Evolutionary conservation across 2,329 filamentous ascomycete genomes (phyloP).

Genomic region (Monilinia vaccinii-corymbosi): DNA sequence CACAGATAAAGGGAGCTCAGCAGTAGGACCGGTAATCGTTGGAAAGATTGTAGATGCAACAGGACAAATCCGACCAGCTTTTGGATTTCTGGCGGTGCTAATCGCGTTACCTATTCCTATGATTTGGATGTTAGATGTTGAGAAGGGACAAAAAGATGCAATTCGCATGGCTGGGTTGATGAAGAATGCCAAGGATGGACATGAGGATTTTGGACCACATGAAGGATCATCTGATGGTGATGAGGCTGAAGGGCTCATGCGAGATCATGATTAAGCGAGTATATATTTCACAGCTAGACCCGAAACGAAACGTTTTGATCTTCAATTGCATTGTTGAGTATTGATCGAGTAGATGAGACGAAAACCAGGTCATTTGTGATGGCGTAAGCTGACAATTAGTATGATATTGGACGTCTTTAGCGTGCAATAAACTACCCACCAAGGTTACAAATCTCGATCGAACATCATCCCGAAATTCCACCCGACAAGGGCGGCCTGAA

Average conservation of each 20-base stretch:
- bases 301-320: background rate
- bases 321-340: background rate
- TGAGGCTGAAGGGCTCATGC: constrained; percentile 8
- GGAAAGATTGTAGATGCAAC: constrained; percentile 82
- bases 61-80: constrained; percentile 75
- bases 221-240: constrained; percentile 5
- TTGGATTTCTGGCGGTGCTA: constrained; percentile 83
- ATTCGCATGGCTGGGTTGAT: constrained; percentile 52
- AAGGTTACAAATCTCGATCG: too few species aligned
- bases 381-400: too few species aligned
- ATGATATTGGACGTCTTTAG: too few species aligned
- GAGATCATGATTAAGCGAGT: constrained; percentile 4
- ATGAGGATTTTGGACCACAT: constrained; percentile 5
- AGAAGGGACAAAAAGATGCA: constrained; percentile 64
- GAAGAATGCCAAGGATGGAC: constrained; percentile 33
- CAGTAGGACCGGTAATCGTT: constrained; percentile 92
- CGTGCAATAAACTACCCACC: too few species aligned
- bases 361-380: too few species aligned
- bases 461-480: too few species aligned
- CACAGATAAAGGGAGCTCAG: constrained; percentile 89
- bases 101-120: constrained; percentile 77
- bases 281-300: background rate
- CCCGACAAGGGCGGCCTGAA: too few species aligned
- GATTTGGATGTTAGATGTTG: constrained; percentile 77
- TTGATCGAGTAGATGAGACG: background rate